These are phyloP conservation scores for Aegilops umbellulata DNA, from an alignment of 176 grass and related monocot species.

Conservation along the genomic window DNA sequence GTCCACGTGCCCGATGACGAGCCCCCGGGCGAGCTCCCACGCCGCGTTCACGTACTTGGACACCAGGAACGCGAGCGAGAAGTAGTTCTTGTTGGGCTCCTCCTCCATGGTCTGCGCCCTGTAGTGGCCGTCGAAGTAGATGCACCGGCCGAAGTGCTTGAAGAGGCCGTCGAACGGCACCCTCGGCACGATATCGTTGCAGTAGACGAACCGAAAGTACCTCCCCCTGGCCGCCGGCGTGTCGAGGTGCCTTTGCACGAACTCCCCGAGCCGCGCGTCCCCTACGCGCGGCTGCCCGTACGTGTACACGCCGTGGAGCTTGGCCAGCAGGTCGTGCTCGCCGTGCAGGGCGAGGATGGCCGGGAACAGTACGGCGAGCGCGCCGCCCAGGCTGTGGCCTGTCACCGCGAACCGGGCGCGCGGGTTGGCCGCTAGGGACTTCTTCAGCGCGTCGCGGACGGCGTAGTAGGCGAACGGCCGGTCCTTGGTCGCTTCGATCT, in stretches of 20 bases:
- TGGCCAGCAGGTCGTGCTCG: constrained; percentile 25
- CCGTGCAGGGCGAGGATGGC: constrained; percentile 51
- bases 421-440: constrained; percentile 28
- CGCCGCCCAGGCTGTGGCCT: constrained; percentile 82
- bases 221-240: neutral
- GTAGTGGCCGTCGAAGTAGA: constrained; percentile 72
- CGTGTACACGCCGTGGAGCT: constrained; percentile 66
- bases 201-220: constrained; percentile 75
- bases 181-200: constrained; percentile 79
- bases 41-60: constrained; percentile 62
- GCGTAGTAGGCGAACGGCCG: constrained; percentile 66
- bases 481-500: neutral
- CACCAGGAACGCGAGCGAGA: constrained; percentile 49
- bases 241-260: constrained; percentile 30
- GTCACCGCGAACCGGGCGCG: constrained; percentile 58
- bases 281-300: constrained; percentile 82
- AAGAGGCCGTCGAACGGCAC: constrained; percentile 77
- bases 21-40: constrained; percentile 61
- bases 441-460: constrained; percentile 48
- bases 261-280: constrained; percentile 44
- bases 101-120: constrained; percentile 10
- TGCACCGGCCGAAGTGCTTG: constrained; percentile 59
- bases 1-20: constrained; percentile 34
- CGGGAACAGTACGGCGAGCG: constrained; percentile 70
- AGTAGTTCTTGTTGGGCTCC: constrained; percentile 89